Percentiles rank a stretch among this genome's conserved stretches.
Conservation (phyloP, 1,284 basidiomycete species). For the Coniferiporia sulphurascens region DNA sequence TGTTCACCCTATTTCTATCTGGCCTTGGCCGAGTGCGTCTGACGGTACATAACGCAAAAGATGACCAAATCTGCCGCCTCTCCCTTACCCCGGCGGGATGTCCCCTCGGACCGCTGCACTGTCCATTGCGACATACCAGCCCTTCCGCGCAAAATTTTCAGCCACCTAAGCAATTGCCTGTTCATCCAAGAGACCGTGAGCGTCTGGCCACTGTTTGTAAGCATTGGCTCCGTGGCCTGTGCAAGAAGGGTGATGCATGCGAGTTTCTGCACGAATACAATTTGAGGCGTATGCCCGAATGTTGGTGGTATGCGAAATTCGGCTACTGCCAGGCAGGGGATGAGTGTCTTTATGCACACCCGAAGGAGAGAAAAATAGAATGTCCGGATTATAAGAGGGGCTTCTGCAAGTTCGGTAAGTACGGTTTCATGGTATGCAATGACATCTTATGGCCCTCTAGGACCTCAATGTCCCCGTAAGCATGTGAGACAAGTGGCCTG, state of each 20-base stretch:
- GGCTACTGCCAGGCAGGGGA: constrained; percentile 98
- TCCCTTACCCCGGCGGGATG: constrained; percentile 78
- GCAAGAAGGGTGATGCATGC: constrained; percentile 97
- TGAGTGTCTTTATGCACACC: constrained; percentile 97
- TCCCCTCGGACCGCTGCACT: constrained; percentile 81
- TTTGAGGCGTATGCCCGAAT: constrained; percentile 97
- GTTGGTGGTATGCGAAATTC: constrained; percentile 98
- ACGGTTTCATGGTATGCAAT: not conserved
- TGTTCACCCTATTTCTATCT: constrained; percentile 22
- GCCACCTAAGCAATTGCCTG: constrained; percentile 74
- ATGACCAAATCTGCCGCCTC: constrained; percentile 88
- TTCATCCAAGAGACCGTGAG: constrained; percentile 80
- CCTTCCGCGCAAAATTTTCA: constrained; percentile 87
- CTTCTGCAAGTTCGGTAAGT: constrained; percentile 86
- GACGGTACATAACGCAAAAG: constrained; percentile 35
- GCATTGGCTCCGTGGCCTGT: constrained; percentile 97
- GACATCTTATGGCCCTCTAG: constrained; percentile 34
- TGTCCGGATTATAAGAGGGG: constrained; percentile 96
- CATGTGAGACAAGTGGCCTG: constrained; percentile 91
- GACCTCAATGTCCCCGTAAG: constrained; percentile 87
- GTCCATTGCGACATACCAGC: constrained; percentile 85
- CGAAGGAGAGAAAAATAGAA: constrained; percentile 89
- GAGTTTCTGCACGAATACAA: constrained; percentile 99
- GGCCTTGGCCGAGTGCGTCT: constrained; percentile 9
- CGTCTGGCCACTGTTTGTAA: constrained; percentile 95